A percentile compares a stretch with the other conserved stretches of the same genome.
Conservation (phyloP, 805 yeast genomes). For the Wickerhamiella slavikovae region DNA sequence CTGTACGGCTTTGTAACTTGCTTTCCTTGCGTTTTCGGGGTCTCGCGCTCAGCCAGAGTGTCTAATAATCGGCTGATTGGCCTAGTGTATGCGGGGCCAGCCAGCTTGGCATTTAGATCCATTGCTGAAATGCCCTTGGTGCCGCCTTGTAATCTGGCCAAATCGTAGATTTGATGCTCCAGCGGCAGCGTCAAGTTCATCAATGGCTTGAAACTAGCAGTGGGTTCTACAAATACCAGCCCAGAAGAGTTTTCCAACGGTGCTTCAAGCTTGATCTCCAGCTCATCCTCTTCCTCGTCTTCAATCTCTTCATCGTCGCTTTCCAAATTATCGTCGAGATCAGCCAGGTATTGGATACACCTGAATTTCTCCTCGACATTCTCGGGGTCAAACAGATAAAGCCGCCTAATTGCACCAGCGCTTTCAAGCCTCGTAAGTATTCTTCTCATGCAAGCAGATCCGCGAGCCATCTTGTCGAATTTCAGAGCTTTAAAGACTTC, state of each 20-base stretch:
- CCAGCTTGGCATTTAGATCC: slow-evolving; percentile 27
- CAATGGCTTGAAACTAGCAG: too few species aligned
- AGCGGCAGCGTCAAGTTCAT: slow-evolving; percentile 41
- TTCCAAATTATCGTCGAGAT: slow-evolving; percentile 22
- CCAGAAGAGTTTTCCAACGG: too few species aligned
- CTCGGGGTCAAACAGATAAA: slow-evolving; percentile 17
- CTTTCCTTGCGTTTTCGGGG: slow-evolving; percentile 13
- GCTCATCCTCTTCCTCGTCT: too few species aligned
- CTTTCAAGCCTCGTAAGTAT: slow-evolving; percentile 13
- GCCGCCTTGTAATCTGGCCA: slow-evolving; percentile 21
- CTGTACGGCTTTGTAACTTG: slow-evolving; percentile 10
- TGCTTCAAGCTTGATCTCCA: too few species aligned
- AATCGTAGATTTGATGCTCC: slow-evolving; percentile 39
- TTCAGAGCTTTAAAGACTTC: slow-evolving; percentile 23
- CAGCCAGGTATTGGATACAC: slow-evolving; percentile 18
- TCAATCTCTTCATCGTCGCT: slow-evolving; percentile 13
- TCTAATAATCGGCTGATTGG: slow-evolving; percentile 34
- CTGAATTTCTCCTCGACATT: slow-evolving; percentile 14
- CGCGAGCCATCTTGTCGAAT: slow-evolving; percentile 14
- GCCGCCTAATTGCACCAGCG: slow-evolving; percentile 13
- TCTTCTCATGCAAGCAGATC: slow-evolving; percentile 9
- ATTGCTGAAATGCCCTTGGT: slow-evolving; percentile 38
- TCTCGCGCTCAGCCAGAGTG: slow-evolving; percentile 22
- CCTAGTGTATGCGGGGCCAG: slow-evolving; percentile 35
- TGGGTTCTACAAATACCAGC: too few species aligned